These are phyloP conservation scores for Lepraria neglecta DNA, from an alignment of 495 filamentous ascomycete species.

Conservation along the genomic window DNA sequence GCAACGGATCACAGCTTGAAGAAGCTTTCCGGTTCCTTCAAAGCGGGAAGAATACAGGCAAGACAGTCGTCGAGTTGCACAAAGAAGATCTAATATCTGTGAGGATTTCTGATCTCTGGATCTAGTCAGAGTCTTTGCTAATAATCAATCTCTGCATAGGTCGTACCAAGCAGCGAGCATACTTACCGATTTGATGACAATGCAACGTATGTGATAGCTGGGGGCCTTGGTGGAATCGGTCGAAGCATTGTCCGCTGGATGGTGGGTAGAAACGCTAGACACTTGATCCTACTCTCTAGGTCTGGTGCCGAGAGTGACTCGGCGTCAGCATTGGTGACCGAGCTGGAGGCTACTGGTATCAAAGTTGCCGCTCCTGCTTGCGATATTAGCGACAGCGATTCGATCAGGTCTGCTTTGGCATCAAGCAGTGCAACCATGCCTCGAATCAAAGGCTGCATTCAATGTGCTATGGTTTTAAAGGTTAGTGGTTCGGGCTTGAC, in stretches of 20 bases:
- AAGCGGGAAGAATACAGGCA: conserved; percentile 17
- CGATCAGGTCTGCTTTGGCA: too few species aligned
- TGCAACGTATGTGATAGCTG: conserved; percentile 33
- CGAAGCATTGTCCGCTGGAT: conserved; percentile 29
- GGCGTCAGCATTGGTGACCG: conserved; percentile 14
- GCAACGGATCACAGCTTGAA: conserved; percentile 32
- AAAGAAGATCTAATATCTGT: conserved; percentile 14
- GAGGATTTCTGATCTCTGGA: background rate
- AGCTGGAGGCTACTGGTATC: conserved; percentile 20
- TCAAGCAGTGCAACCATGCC: background rate
- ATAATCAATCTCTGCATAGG: background rate
- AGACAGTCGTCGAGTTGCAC: conserved; percentile 17
- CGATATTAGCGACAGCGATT: conserved; percentile 27
- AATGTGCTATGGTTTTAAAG: conserved; percentile 36
- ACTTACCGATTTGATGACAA: conserved; percentile 17
- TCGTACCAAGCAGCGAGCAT: conserved; percentile 8
- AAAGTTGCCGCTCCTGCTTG: conserved; percentile 34
- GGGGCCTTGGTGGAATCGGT: conserved; percentile 34
- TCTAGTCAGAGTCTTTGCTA: background rate
- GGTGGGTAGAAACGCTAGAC: conserved; percentile 26
- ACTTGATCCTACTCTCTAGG: conserved; percentile 31
- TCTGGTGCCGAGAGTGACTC: conserved; percentile 21
- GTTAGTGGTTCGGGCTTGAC: too few species aligned
- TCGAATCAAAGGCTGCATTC: conserved; percentile 27
- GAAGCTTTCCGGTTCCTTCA: conserved; percentile 45